These are phyloP conservation scores for Cryphonectria radicalis DNA, from an alignment of 2,329 filamentous ascomycete genomes.

Conservation along the genomic window DNA sequence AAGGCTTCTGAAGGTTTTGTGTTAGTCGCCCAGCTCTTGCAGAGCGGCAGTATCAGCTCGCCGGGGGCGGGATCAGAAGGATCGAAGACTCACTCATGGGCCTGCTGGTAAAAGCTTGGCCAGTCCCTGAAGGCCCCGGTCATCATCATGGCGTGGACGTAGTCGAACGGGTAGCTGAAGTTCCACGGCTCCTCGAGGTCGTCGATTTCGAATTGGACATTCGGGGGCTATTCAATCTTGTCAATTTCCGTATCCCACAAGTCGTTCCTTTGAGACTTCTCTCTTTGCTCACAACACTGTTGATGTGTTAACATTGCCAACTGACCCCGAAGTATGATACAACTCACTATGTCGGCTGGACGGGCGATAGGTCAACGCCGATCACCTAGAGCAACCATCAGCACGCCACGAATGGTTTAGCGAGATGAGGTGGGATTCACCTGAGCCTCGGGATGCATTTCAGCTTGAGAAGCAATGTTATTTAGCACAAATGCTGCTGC, in stretches of 20 bases:
- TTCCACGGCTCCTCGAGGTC: constrained; percentile 38
- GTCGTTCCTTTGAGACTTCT: no score
- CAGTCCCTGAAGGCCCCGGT: constrained; percentile 36
- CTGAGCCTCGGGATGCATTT: constrained; percentile 35
- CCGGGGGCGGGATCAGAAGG: background rate
- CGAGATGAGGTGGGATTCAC: constrained; percentile 19
- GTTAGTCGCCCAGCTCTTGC: constrained; percentile 5
- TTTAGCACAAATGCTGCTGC: constrained; percentile 9
- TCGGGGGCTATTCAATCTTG: constrained; percentile 30
- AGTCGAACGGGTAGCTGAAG: constrained; percentile 36
- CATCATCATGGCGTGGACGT: constrained; percentile 37
- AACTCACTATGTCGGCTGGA: constrained; percentile 35
- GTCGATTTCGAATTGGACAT: constrained; percentile 36
- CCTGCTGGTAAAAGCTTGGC: constrained; percentile 34
- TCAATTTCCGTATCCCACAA: constrained; percentile 15
- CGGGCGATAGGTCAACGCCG: constrained; percentile 35
- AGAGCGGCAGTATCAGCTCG: background rate
- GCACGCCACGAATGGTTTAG: background rate
- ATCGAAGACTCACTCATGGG: constrained; percentile 31
- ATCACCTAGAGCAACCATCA: constrained; percentile 31
- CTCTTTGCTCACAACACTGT: constrained; percentile 27
- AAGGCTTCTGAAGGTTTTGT: constrained; percentile 30
- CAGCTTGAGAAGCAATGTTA: constrained; percentile 30
- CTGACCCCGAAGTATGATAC: background rate
- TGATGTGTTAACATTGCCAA: constrained; percentile 12